These are phyloP conservation scores for Plasmodium chabaudi DNA, from an alignment of 169 alveolate genomes.

Conservation along the genomic window DNA sequence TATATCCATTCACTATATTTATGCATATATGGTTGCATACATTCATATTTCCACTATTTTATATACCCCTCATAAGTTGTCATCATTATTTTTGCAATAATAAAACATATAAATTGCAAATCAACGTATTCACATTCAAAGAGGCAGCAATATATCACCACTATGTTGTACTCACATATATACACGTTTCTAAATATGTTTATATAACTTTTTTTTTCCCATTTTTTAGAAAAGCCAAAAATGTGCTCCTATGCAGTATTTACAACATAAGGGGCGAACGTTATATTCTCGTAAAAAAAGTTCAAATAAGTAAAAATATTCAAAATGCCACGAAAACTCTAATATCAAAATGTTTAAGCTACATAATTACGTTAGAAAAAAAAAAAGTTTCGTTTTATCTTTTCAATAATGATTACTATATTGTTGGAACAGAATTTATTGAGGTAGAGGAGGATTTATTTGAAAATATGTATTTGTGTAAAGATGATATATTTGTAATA, in stretches of 20 bases:
- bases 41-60: too few relatives aligned
- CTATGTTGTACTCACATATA: too few relatives aligned
- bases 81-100: too few relatives aligned
- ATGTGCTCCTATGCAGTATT: constrained; percentile 33
- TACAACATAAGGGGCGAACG: constrained; percentile 33
- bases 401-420: constrained; percentile 40
- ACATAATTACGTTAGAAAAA: constrained; percentile 66
- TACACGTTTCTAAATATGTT: too few relatives aligned
- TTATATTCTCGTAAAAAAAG: constrained; percentile 37
- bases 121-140: too few relatives aligned
- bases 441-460: constrained; percentile 21
- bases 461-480: constrained; percentile 54
- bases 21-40: too few relatives aligned
- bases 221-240: constrained; percentile 45
- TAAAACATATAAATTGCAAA: too few relatives aligned
- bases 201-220: not conserved
- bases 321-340: constrained; percentile 53
- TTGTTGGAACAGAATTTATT: constrained; percentile 30
- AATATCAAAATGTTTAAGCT: constrained; percentile 29
- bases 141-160: too few relatives aligned
- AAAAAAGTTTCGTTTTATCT: constrained; percentile 44
- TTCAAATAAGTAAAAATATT: constrained; percentile 36
- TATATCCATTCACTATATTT: too few relatives aligned
- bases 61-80: too few relatives aligned
- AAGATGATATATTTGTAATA: constrained; percentile 32